Evolutionary conservation across 148 eudicot genomes (phyloP).

Genomic region (Simmondsia chinensis): DNA sequence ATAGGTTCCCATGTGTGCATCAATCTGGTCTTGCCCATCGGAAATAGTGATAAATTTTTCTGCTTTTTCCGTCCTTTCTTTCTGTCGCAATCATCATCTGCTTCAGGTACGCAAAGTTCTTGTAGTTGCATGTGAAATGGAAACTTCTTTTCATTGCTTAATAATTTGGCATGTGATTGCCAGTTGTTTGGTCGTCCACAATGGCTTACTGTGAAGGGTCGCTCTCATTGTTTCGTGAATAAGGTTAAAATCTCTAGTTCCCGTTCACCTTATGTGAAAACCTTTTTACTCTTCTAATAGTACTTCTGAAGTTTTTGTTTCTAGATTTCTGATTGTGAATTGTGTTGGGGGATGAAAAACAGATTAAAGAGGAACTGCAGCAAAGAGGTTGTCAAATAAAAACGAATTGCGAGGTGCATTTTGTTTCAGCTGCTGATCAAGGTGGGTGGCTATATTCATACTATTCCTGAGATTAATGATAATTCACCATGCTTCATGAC

Average conservation of each 20-base stretch:
- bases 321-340: not conserved
- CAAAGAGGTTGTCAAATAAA: conserved; percentile 55
- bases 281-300: not conserved
- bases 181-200: conserved; percentile 46
- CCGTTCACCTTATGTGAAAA: no score
- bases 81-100: conserved; percentile 88
- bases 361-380: conserved; percentile 60
- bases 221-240: conserved; percentile 39
- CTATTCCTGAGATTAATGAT: no score
- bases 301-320: not conserved
- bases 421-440: conserved; percentile 38
- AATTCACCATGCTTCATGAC: no score
- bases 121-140: no score
- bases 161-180: not conserved
- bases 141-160: no score
- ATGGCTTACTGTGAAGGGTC: conserved; percentile 42
- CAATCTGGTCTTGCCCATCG: conserved; percentile 90
- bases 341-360: no score
- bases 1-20: conserved; percentile 87
- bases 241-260: conserved; percentile 14
- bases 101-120: no score
- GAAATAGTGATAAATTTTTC: conserved; percentile 74
- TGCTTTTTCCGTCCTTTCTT: conserved; percentile 74
- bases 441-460: conserved; percentile 31
- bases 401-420: conserved; percentile 39